These are phyloP conservation scores for Hygrophila difformis DNA, from an alignment of 257 asterid species.

Conservation along the genomic window DNA sequence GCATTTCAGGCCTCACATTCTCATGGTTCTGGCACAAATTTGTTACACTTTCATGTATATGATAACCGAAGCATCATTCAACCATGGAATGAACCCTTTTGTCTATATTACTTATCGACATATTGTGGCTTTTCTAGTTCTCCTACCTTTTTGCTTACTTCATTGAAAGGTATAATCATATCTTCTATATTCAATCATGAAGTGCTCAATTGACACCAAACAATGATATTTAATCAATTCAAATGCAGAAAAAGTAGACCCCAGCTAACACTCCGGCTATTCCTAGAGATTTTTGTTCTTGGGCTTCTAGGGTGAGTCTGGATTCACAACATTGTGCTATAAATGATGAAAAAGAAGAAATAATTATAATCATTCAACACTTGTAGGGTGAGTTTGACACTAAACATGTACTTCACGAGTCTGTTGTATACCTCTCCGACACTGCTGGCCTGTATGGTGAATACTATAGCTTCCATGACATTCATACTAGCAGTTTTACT, in stretches of 20 bases:
- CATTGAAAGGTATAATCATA: constrained; percentile 40
- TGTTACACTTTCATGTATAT: constrained; percentile 47
- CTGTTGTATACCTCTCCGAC: constrained; percentile 59
- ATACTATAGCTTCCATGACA: constrained; percentile 60
- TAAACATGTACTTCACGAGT: constrained; percentile 66
- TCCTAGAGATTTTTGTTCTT: constrained; percentile 47
- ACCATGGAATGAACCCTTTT: constrained; percentile 66
- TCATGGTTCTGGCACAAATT: constrained; percentile 54
- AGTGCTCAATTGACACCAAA: too few species aligned
- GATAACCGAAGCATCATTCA: constrained; percentile 70
- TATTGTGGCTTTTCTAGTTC: constrained; percentile 32
- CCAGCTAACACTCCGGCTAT: constrained; percentile 37
- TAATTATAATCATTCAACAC: neutral
- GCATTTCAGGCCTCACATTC: constrained; percentile 57
- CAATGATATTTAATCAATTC: too few species aligned
- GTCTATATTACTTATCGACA: constrained; percentile 67
- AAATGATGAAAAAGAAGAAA: neutral
- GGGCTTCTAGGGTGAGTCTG: constrained; percentile 57
- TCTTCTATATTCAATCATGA: neutral
- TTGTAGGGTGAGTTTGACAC: constrained; percentile 59
- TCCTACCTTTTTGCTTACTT: constrained; percentile 71
- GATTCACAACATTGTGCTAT: neutral
- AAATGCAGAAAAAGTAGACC: constrained; percentile 56
- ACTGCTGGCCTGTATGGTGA: constrained; percentile 53
- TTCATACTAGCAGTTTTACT: constrained; percentile 58